Percentiles rank a stretch among this genome's conserved stretches.
These are phyloP conservation scores for Takashimella koratensis DNA, from an alignment of 1,284 basidiomycete species.

Conservation along the genomic window DNA sequence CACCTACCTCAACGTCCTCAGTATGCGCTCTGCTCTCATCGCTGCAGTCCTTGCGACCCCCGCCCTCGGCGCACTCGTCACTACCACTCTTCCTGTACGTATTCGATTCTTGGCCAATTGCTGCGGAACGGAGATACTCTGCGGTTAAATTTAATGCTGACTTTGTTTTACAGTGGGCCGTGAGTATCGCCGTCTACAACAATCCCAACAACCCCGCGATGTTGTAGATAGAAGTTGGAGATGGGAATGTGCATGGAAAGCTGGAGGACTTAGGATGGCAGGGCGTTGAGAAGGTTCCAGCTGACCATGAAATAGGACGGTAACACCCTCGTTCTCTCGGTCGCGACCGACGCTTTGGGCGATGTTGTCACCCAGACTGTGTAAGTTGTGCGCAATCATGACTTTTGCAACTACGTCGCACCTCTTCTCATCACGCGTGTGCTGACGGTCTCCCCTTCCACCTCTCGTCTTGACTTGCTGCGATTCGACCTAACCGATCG, in stretches of 20 bases:
- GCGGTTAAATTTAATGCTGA: not conserved
- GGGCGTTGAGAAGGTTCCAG: no score
- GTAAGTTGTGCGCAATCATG: constrained; percentile 16
- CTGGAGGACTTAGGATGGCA: no score
- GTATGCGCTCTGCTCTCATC: not conserved
- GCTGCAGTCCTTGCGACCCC: not conserved
- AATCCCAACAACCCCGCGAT: not conserved
- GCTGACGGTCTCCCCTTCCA: not conserved
- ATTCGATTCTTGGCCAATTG: not conserved
- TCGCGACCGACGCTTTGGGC: constrained; percentile 28
- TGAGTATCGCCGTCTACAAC: not conserved
- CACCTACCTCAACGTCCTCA: not conserved
- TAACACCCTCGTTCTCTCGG: constrained; percentile 28
- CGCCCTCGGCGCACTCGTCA: not conserved
- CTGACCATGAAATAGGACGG: constrained; percentile 34
- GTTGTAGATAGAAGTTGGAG: not conserved
- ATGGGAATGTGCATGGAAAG: no score
- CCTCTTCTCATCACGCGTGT: constrained; percentile 18
- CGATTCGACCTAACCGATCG: not conserved
- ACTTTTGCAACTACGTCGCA: no score
- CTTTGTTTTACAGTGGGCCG: not conserved
- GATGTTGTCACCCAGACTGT: constrained; percentile 21
- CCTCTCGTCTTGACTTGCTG: not conserved
- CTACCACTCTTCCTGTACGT: not conserved
- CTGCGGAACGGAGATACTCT: no score